Percentiles rank a stretch among this genome's conserved stretches.
These are phyloP conservation scores for Erysimum cheiranthoides DNA, from an alignment of 345 rosid species.

Conservation along the genomic window DNA sequence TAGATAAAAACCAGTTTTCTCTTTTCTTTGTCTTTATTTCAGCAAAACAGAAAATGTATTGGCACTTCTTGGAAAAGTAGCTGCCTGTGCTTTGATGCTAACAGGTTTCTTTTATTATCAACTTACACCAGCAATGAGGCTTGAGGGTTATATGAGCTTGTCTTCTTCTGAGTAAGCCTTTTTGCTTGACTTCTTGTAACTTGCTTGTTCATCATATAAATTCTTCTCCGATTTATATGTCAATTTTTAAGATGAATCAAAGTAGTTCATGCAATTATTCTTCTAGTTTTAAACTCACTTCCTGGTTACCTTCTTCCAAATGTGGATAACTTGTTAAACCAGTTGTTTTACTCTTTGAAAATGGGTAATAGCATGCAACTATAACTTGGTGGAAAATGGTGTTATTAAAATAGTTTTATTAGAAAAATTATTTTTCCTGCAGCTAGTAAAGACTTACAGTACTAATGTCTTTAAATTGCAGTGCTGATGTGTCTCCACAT, in stretches of 20 bases:
- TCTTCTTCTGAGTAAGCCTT: conserved; percentile 70
- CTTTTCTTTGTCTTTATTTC: conserved; percentile 43
- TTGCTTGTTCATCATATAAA: conserved; percentile 3
- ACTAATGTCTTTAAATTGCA: conserved; percentile 31
- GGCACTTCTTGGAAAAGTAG: conserved; percentile 81
- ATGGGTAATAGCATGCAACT: conserved; percentile 16
- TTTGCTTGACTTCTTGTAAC: conserved; percentile 22
- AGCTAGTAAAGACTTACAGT: conserved; percentile 50
- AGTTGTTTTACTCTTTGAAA: conserved; percentile 1
- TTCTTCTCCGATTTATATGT: not conserved
- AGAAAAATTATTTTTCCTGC: conserved; percentile 48
- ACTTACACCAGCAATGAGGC: conserved; percentile 67
- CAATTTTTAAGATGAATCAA: conserved; percentile 12
- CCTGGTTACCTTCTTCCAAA: conserved; percentile 21
- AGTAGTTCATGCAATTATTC: conserved; percentile 24
- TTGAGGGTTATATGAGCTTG: conserved; percentile 54
- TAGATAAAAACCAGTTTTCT: conserved; percentile 10
- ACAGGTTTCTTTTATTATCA: conserved; percentile 91
- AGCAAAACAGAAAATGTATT: conserved; percentile 87
- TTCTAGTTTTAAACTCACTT: conserved; percentile 13
- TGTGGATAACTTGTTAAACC: conserved; percentile 4
- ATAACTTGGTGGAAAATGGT: conserved; percentile 18
- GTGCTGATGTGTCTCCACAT: conserved; percentile 48
- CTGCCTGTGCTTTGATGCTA: conserved; percentile 72
- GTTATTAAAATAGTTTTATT: not conserved